Base-by-base conservation (phyloP, 2,329 filamentous ascomycete genomes). In the Monosporascus sp. region DNA sequence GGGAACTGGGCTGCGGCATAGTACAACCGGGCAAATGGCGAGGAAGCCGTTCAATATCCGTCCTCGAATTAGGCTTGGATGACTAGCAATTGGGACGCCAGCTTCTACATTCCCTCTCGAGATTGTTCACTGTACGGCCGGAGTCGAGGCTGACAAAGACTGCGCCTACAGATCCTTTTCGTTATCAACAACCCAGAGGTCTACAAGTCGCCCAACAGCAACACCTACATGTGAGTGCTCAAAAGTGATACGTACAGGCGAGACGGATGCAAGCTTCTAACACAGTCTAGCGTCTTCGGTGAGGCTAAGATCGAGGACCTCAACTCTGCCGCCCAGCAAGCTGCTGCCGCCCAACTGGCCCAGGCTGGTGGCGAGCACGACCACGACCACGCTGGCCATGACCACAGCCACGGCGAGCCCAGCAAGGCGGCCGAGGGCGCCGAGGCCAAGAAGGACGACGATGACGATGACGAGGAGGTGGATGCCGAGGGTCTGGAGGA, bases 241-340 rank as follows among this genome's bases (percentile, higher is more conserved):
- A 38, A 27, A 27, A 43, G 14, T 15, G 8, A 18, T 14, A 38
- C 15, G 7, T 4, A 14, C 7, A 17, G 24, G 20, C 43, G 25
- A 7, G 14, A 24, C 5, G 14, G 20, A 45, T 17, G 25, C 35
- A 43, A 43, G 22, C 24, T 20, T 27, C 27, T 20, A 15, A 7
- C 17, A 31, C 8, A 15, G 22, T 11, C 37, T 66, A 97, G 93
- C 78, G 95, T 97, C 77, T 99, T 99, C 74, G 94, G 94, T 75
- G 95, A 99, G 83, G 94, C 95, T 72, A 99, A 99, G 89, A 97
- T 99, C 64, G 94, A 99, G 85, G 95, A 99, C 77, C 83, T 97
- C 70, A 99, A 97, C 87, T 95, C 94, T 68, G 90, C 93, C 73
- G 93, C 93, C 69, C 94, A 97, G 81, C 90, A 93, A 68, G 90